phyloP scores from a whole-genome alignment of 208 protist species.

The Trypanosoma cruzi region DNA sequence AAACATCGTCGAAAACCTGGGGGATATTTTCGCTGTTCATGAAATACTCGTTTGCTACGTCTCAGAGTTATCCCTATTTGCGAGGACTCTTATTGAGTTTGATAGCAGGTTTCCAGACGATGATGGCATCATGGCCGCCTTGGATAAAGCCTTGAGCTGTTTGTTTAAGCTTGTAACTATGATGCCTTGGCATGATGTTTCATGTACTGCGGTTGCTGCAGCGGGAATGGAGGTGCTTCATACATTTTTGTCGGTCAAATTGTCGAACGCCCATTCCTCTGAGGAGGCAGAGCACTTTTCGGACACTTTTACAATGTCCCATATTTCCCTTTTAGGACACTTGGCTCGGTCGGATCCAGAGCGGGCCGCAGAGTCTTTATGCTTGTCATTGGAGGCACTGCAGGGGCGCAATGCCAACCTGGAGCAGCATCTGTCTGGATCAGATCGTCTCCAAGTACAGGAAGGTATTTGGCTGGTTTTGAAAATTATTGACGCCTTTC shows the following conservation, averaged over 20 bases:
- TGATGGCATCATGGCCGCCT: constrained; percentile 61
- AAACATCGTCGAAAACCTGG: constrained; percentile 29
- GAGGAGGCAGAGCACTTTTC: constrained; percentile 55
- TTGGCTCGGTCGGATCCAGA: constrained; percentile 48
- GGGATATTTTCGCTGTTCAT: constrained; percentile 16
- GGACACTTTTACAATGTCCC: constrained; percentile 67
- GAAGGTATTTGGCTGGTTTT: constrained; percentile 70
- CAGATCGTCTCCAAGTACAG: constrained; percentile 27
- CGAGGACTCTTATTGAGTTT: constrained; percentile 31
- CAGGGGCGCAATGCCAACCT: neutral
- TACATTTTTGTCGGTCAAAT: constrained; percentile 20
- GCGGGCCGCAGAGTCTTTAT: constrained; percentile 11
- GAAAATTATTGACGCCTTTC: constrained; percentile 56
- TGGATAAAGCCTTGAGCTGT: constrained; percentile 63
- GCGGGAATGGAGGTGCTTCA: constrained; percentile 20
- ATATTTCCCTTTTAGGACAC: constrained; percentile 66
- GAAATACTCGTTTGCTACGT: constrained; percentile 10
- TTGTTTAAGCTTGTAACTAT: constrained; percentile 25
- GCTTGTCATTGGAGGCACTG: constrained; percentile 17
- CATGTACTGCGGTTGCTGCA: neutral
- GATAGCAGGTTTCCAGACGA: constrained; percentile 43
- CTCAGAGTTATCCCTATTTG: constrained; percentile 19
- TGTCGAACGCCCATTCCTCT: constrained; percentile 22
- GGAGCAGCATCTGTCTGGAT: neutral
- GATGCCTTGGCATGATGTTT: neutral